Conservation (phyloP, 176 grass and related monocot species). For the Themeda triandra region DNA sequence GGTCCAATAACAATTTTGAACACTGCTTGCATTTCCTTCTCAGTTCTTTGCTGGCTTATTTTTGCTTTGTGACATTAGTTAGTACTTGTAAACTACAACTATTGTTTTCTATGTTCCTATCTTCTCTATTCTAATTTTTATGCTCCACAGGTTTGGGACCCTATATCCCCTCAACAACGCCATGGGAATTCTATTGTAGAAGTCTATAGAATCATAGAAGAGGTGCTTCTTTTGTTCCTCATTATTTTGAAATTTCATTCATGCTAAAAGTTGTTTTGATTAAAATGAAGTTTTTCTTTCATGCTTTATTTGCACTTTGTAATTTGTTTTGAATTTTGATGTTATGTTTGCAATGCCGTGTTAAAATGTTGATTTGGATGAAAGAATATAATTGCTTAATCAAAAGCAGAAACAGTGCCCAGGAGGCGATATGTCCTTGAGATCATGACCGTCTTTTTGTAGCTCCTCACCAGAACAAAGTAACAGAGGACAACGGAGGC, state of each 20-base stretch:
- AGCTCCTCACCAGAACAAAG: not conserved
- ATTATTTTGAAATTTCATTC: not conserved
- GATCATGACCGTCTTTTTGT: not conserved
- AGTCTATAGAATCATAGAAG: slow-evolving; percentile 98
- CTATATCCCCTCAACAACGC: slow-evolving; percentile 96
- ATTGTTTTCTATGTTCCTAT: not conserved
- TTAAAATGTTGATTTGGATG: not conserved
- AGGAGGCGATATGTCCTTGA: not conserved
- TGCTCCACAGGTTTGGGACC: slow-evolving; percentile 72
- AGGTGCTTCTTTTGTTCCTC: slow-evolving; percentile 51
- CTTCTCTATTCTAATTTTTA: slow-evolving; percentile 31
- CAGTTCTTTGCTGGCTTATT: not conserved
- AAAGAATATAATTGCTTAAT: not conserved
- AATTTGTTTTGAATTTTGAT: not conserved
- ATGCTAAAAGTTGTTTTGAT: not conserved
- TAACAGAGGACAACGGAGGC: not conserved
- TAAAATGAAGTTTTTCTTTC: slow-evolving; percentile 6
- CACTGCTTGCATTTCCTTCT: slow-evolving; percentile 13
- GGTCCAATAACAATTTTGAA: not conserved
- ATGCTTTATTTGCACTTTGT: slow-evolving; percentile 6
- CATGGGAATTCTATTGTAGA: slow-evolving; percentile 94
- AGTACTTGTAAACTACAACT: not conserved
- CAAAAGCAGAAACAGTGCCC: not conserved
- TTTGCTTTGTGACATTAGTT: slow-evolving; percentile 14
- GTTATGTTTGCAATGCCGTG: not conserved